Percentiles rank a stretch among this genome's conserved stretches.
These are phyloP conservation scores for Ophiostoma fasciatum DNA, from an alignment of 2,329 filamentous ascomycete genomes.

Conservation along the genomic window DNA sequence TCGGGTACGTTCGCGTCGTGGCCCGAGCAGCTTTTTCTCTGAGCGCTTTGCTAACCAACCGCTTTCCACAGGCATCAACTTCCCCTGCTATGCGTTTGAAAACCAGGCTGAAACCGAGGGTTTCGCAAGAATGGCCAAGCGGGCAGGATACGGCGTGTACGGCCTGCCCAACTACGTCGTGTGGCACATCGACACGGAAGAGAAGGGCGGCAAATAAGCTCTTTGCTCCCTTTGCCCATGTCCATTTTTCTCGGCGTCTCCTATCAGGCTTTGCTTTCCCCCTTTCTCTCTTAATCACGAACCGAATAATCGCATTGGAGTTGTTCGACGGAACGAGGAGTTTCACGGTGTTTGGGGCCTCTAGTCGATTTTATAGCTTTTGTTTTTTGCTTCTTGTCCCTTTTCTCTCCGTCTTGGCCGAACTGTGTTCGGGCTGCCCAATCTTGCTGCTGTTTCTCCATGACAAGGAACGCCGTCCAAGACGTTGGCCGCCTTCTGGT, in stretches of 20 bases:
- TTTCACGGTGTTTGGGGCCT: conserved; percentile 6
- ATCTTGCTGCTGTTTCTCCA: no score
- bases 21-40: background rate
- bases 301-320: conserved; percentile 2
- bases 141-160: conserved; percentile 82
- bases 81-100: conserved; percentile 90
- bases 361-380: background rate
- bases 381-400: background rate
- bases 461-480: no score
- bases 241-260: no score
- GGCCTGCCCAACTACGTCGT: conserved; percentile 96
- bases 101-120: conserved; percentile 98
- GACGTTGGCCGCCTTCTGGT: no score
- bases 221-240: no score
- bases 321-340: conserved; percentile 8
- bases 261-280: background rate
- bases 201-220: conserved; percentile 68
- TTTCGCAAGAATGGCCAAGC: conserved; percentile 97
- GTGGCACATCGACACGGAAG: conserved; percentile 95
- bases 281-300: background rate
- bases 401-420: background rate
- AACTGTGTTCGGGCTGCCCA: no score
- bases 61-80: conserved; percentile 67
- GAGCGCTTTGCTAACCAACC: background rate
- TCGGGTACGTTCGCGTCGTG: conserved; percentile 45